Percentiles rank a stretch among this genome's conserved stretches.
These are phyloP conservation scores for Pichia pseudocactophila DNA, from an alignment of 805 yeast species.

Conservation along the genomic window DNA sequence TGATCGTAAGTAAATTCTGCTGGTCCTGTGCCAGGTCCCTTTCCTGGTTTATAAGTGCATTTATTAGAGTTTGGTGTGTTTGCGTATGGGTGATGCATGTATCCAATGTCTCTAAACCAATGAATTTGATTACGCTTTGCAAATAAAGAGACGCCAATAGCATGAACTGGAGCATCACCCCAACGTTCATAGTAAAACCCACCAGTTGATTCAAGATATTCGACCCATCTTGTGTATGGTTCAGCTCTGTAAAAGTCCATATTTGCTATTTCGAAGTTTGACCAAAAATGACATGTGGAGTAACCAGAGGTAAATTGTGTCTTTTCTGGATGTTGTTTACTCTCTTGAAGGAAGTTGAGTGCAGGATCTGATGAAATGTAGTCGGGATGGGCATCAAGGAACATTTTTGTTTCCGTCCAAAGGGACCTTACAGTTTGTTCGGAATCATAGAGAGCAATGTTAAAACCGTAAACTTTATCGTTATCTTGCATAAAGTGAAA, in stretches of 20 bases:
- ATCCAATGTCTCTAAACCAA: conserved; percentile 84
- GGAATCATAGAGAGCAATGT: conserved; percentile 59
- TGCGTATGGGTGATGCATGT: conserved; percentile 62
- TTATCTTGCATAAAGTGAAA: conserved; percentile 65
- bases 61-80: conserved; percentile 59
- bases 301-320: conserved; percentile 33
- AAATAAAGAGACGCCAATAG: conserved; percentile 63
- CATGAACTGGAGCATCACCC: conserved; percentile 93
- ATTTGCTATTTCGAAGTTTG: conserved; percentile 78
- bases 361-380: conserved; percentile 48
- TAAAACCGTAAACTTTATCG: conserved; percentile 65
- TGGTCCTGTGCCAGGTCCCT: conserved; percentile 31
- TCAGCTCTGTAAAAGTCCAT: conserved; percentile 71
- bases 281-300: conserved; percentile 79
- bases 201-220: conserved; percentile 56
- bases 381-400: conserved; percentile 46
- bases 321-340: conserved; percentile 42
- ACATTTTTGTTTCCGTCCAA: conserved; percentile 64
- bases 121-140: conserved; percentile 63
- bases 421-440: conserved; percentile 53
- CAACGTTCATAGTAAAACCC: conserved; percentile 86
- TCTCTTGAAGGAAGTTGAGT: conserved; percentile 42
- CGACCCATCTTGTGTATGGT: conserved; percentile 56
- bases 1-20: conserved; percentile 50
- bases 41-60: conserved; percentile 24